These are phyloP conservation scores for Phaeosphaeria sp. DNA, from an alignment of 2,329 filamentous ascomycete genomes.

Conservation along the genomic window DNA sequence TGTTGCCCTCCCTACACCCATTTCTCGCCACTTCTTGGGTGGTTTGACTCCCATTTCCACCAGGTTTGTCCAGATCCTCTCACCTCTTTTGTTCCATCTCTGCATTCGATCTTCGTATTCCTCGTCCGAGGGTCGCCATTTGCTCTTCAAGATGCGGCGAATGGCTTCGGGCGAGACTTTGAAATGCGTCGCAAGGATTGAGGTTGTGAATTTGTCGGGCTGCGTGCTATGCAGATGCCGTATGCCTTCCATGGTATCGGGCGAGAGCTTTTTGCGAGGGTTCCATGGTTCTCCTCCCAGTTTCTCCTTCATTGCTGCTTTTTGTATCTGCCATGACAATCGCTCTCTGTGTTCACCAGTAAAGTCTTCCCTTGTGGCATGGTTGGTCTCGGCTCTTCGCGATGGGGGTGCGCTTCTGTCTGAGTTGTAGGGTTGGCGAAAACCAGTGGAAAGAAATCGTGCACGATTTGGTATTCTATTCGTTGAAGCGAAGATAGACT, in stretches of 20 bases:
- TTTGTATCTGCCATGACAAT: slow-evolving; percentile 77
- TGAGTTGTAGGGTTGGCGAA: slow-evolving; percentile 6
- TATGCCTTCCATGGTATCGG: slow-evolving; percentile 90
- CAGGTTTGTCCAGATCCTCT: slow-evolving; percentile 57
- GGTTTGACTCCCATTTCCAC: slow-evolving; percentile 62
- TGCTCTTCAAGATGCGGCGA: slow-evolving; percentile 81
- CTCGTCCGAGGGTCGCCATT: slow-evolving; percentile 68
- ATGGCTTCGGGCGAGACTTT: slow-evolving; percentile 87
- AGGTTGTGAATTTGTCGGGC: slow-evolving; percentile 77
- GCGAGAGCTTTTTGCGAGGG: slow-evolving; percentile 85
- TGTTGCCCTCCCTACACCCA: slow-evolving; percentile 49
- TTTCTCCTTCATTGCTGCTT: slow-evolving; percentile 75
- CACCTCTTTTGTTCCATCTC: slow-evolving; percentile 57
- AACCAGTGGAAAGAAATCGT: slow-evolving; percentile 23
- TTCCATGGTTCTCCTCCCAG: slow-evolving; percentile 79
- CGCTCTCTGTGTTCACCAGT: slow-evolving; percentile 10
- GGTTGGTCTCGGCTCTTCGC: slow-evolving; percentile 2
- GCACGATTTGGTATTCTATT: background rate
- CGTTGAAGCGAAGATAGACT: slow-evolving; percentile 1
- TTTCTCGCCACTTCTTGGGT: slow-evolving; percentile 59
- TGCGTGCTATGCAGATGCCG: slow-evolving; percentile 80
- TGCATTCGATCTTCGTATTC: slow-evolving; percentile 52
- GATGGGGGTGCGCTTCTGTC: background rate
- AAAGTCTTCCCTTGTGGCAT: slow-evolving; percentile 7
- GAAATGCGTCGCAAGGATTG: slow-evolving; percentile 77